Conservation (phyloP, 257 asterid species). For the Solanum etuberosum region DNA sequence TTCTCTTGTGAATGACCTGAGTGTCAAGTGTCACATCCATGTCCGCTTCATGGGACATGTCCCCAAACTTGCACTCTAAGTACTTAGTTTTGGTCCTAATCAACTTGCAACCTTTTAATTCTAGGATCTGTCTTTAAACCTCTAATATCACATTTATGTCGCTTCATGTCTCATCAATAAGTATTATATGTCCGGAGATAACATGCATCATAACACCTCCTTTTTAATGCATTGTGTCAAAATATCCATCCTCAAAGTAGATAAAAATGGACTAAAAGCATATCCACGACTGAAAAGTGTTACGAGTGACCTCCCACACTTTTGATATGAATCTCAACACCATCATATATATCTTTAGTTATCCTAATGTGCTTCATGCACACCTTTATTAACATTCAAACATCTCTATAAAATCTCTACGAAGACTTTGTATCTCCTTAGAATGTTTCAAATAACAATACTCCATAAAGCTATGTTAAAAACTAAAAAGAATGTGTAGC, state of each 20-base stretch:
- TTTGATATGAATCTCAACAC: neutral
- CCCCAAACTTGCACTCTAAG: accelerated
- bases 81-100: neutral
- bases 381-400: neutral
- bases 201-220: neutral
- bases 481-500: neutral
- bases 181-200: neutral
- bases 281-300: neutral
- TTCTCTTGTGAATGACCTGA: neutral
- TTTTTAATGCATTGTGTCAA: neutral
- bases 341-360: neutral
- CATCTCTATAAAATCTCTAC: neutral
- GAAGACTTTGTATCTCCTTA: neutral
- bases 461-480: neutral
- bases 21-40: neutral
- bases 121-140: neutral
- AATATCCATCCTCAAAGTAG: neutral
- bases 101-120: neutral
- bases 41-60: neutral
- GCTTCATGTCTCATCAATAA: neutral
- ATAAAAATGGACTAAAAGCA: neutral
- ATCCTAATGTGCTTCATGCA: neutral
- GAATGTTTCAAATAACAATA: neutral
- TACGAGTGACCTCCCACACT: neutral
- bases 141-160: neutral